Conservation (phyloP, 1,284 basidiomycete genomes). For the Rhizopogon hawkerae region DNA sequence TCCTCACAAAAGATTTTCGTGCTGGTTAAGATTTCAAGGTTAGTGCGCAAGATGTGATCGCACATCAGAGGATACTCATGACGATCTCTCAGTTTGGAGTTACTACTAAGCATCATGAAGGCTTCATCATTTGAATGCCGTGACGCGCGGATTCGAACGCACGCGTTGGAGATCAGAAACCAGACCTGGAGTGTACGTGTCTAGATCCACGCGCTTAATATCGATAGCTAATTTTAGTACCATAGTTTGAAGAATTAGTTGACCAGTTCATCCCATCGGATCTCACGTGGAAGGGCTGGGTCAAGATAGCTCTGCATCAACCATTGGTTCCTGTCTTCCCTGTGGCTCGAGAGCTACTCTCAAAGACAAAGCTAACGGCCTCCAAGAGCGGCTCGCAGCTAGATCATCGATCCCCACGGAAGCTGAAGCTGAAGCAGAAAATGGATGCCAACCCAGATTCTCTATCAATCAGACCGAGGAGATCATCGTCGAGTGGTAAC, state of each 20-base stretch:
- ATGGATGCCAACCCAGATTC: slow-evolving; percentile 10
- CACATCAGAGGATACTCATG: slow-evolving; percentile 10
- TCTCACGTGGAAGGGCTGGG: slow-evolving; percentile 70
- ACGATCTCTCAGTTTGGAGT: slow-evolving; percentile 41
- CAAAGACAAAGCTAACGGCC: slow-evolving; percentile 64
- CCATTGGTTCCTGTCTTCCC: slow-evolving; percentile 65
- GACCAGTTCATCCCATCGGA: slow-evolving; percentile 73
- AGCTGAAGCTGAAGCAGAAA: slow-evolving; percentile 18
- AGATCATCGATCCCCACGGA: slow-evolving; percentile 22
- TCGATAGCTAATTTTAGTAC: slow-evolving; percentile 5
- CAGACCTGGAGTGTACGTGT: slow-evolving; percentile 76
- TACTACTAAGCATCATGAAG: slow-evolving; percentile 63
- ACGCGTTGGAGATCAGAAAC: slow-evolving; percentile 75
- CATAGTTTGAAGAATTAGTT: slow-evolving; percentile 72
- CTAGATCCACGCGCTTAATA: slow-evolving; percentile 1
- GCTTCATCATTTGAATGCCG: slow-evolving; percentile 65
- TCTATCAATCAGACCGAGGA: slow-evolving; percentile 11
- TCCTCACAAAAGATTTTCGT: slow-evolving; percentile 81
- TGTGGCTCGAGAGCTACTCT: slow-evolving; percentile 64
- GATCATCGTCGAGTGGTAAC: slow-evolving; percentile 17
- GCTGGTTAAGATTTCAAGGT: slow-evolving; percentile 71
- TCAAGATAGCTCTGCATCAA: slow-evolving; percentile 75
- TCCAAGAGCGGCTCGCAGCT: slow-evolving; percentile 33
- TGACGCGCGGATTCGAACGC: slow-evolving; percentile 64
- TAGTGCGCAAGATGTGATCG: slow-evolving; percentile 22